A percentile compares a stretch with the other conserved stretches of the same genome.
Conservation (phyloP, 2,329 filamentous ascomycete species). For the Colletotrichum melonis region DNA sequence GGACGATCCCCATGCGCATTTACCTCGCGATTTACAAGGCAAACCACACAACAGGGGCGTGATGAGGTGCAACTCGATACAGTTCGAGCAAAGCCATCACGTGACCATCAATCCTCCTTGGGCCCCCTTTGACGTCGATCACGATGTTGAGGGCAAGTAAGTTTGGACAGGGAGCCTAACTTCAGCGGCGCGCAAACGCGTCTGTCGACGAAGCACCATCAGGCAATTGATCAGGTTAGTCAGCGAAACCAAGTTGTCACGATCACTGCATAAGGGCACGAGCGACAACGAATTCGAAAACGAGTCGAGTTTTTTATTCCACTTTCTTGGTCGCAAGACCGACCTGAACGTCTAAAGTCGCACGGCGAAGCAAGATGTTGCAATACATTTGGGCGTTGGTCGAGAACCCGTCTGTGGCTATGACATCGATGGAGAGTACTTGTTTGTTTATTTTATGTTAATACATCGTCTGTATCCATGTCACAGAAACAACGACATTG, state of each 20-base stretch:
- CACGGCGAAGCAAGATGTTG: not conserved
- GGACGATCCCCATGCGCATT: not conserved
- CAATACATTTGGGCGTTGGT: not conserved
- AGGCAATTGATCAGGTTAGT: not conserved
- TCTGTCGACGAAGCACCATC: not conserved
- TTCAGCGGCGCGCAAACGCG: not conserved
- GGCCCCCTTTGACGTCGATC: too few relatives aligned
- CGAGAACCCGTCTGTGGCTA: too few relatives aligned
- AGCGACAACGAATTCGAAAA: not conserved
- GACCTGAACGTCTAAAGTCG: not conserved
- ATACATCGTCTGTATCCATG: too few relatives aligned
- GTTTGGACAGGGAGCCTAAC: not conserved
- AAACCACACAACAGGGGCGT: not conserved
- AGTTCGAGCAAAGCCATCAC: not conserved
- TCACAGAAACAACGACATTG: too few relatives aligned
- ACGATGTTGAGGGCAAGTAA: not conserved
- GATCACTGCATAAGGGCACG: not conserved
- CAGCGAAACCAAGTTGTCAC: not conserved
- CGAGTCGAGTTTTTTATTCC: not conserved
- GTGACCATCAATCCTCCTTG: not conserved
- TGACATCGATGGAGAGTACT: too few relatives aligned
- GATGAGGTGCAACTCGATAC: not conserved
- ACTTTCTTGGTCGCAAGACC: not conserved
- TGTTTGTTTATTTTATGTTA: too few relatives aligned
- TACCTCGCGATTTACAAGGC: not conserved